Evolutionary conservation across 129 eudicot genomes (phyloP).

Genomic region (Flaveria brownii): DNA sequence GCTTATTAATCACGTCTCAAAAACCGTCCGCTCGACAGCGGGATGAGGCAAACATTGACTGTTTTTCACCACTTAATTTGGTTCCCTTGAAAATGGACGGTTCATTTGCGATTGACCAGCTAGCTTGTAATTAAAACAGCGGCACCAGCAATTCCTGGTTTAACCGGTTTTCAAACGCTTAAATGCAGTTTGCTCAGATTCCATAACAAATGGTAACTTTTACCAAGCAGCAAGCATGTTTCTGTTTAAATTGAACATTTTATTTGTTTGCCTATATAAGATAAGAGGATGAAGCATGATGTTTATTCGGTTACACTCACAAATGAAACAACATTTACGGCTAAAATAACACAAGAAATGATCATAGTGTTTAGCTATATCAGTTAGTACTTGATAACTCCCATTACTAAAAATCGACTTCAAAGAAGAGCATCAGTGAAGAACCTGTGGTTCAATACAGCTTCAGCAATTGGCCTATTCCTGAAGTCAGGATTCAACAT

Average conservation of each 20-base stretch:
- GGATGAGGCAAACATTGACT: too few species aligned
- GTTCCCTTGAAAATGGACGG: too few species aligned
- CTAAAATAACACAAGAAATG: neutral
- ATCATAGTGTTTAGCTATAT: conserved; percentile 1
- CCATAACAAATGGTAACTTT: too few species aligned
- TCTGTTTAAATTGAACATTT: neutral
- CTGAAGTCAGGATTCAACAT: conserved; percentile 83
- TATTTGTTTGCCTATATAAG: neutral
- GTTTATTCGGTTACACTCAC: neutral
- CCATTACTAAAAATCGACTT: conserved; percentile 20
- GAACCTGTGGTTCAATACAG: conserved; percentile 82
- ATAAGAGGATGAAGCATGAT: neutral
- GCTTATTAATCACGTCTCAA: too few species aligned
- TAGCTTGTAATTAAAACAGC: too few species aligned
- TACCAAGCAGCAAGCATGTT: neutral
- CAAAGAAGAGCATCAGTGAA: conserved; percentile 65
- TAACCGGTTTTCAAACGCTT: too few species aligned
- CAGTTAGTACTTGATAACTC: conserved; percentile 1
- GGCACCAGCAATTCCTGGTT: too few species aligned
- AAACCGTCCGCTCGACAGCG: too few species aligned
- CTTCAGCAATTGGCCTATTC: conserved; percentile 90
- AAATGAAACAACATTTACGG: neutral
- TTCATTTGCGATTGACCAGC: too few species aligned
- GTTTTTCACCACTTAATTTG: too few species aligned
- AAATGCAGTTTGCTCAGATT: too few species aligned